Evolutionary conservation across 2,329 filamentous ascomycete species (phyloP), one percentile per base, ranked within the genome.

Genomic region (Fusarium sp.): DNA sequence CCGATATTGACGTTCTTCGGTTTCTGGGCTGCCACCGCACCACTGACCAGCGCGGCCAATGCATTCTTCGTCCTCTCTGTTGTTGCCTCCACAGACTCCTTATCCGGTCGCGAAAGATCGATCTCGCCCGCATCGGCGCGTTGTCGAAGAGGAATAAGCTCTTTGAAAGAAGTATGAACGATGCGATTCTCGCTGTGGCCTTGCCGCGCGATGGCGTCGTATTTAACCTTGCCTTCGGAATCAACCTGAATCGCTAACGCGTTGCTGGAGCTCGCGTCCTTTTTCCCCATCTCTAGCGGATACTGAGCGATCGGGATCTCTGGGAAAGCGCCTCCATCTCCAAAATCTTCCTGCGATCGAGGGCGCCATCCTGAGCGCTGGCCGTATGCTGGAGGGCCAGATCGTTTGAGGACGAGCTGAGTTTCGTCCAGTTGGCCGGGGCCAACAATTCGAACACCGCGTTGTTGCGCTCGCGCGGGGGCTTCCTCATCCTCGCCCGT

Each of bases 251-350:
- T 86, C n/a, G 94, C 91, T 47, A 99, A 86, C 57, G 96, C 94
- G 81, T 97, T 98, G 71, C 91, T 96, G 46, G 86, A 88, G 31
- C 84, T 86, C 11, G 88, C 83, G 35, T 86, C 86, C 80, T 97
- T 97, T 75, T 91, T 89, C 61, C 95, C 95, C 93, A 98, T 98
- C 63, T 97, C 93, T 50, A 97, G 88, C 13, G 96, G 96, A 77
- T 98, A 99, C 77, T 99, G 96, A 42, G 95, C 96, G 53, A 98
- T 90, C 16, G 93, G 91, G 28, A 98, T 91, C 81, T 98, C 95
- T 37, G 96, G 96, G 77, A 98, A 99, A 53, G 95, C 94, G 74
- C 96, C 96, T 69, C 96, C 96, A 84, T 98, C 94, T 74, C 93
- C 94, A 82, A 94, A 99, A 80, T 99, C 96, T 77, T 98, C 94